Percentiles rank a stretch among this genome's conserved stretches.
These are phyloP conservation scores for Favolaschia claudopus DNA, from an alignment of 768 basidiomycete genomes.

Conservation along the genomic window DNA sequence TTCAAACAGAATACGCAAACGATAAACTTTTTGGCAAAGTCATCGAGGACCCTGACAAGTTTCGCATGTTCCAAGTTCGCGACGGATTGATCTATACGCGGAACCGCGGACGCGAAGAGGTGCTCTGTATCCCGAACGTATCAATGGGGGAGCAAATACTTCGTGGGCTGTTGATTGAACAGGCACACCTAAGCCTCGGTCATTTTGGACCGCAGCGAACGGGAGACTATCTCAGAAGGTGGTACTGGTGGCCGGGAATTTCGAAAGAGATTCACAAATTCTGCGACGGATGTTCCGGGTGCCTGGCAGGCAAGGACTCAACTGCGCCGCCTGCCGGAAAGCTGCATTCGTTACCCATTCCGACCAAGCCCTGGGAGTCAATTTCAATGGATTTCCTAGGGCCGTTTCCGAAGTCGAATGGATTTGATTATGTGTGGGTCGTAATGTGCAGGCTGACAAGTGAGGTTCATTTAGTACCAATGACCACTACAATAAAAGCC, in stretches of 20 bases:
- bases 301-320: conserved; percentile 30
- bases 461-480: conserved; percentile 38
- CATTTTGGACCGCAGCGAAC: neutral
- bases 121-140: conserved; percentile 34
- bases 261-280: too few species aligned
- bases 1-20: conserved; percentile 23
- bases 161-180: conserved; percentile 36
- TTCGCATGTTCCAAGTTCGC: conserved; percentile 27
- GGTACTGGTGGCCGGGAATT: too few species aligned
- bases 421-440: conserved; percentile 37
- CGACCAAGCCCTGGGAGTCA: conserved; percentile 35
- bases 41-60: conserved; percentile 20
- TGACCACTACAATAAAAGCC: conserved; percentile 36
- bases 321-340: conserved; percentile 37
- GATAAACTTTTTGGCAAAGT: conserved; percentile 31
- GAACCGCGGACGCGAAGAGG: conserved; percentile 1
- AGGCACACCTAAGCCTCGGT: neutral
- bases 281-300: conserved; percentile 26
- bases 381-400: conserved; percentile 36
- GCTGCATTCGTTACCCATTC: conserved; percentile 34
- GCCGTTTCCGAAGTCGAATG: conserved; percentile 30
- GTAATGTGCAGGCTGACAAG: conserved; percentile 36
- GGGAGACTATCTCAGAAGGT: neutral
- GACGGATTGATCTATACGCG: conserved; percentile 29
- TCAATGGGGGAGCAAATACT: conserved; percentile 21